Evolutionary conservation across 768 basidiomycete genomes (phyloP).

Genomic region (Leccinellum luteum): DNA sequence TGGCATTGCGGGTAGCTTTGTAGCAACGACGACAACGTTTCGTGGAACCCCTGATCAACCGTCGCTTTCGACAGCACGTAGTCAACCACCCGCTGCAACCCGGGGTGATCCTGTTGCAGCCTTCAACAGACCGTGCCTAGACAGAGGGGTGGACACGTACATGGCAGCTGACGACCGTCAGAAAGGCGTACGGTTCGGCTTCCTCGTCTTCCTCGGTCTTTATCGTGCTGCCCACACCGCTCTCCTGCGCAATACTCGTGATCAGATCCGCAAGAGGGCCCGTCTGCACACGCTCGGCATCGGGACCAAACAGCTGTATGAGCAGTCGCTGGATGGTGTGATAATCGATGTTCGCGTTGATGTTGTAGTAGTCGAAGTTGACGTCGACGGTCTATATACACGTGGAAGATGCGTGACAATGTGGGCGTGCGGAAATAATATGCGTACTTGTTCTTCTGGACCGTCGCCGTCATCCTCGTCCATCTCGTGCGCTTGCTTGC

Average conservation of each 20-base stretch:
- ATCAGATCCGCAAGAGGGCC: slow-evolving; percentile 80
- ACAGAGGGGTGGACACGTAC: slow-evolving; percentile 36
- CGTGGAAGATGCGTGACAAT: slow-evolving; percentile 15
- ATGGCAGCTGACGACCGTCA: slow-evolving; percentile 80
- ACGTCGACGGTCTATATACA: slow-evolving; percentile 23
- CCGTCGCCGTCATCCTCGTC: slow-evolving; percentile 34
- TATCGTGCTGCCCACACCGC: slow-evolving; percentile 80
- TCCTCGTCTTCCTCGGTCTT: slow-evolving; percentile 65
- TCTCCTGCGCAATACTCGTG: slow-evolving; percentile 67
- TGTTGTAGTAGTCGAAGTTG: slow-evolving; percentile 88
- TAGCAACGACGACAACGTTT: slow-evolving; percentile 47
- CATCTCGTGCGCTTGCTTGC: slow-evolving; percentile 41
- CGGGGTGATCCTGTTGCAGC: slow-evolving; percentile 60
- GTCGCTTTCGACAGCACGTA: slow-evolving; percentile 68
- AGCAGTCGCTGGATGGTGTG: slow-evolving; percentile 78
- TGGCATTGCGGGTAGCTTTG: slow-evolving; percentile 33
- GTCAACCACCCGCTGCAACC: slow-evolving; percentile 63
- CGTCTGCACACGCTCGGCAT: slow-evolving; percentile 69
- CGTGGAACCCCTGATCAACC: slow-evolving; percentile 47
- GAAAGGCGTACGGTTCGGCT: slow-evolving; percentile 79
- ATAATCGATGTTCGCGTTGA: slow-evolving; percentile 79
- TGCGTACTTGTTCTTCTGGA: slow-evolving; percentile 39
- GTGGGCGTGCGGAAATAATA: not conserved
- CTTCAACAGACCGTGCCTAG: not conserved
- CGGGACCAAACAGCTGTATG: slow-evolving; percentile 64